phyloP scores from a whole-genome alignment of 2,329 filamentous ascomycete genomes.

The Penicillium nordicum region DNA sequence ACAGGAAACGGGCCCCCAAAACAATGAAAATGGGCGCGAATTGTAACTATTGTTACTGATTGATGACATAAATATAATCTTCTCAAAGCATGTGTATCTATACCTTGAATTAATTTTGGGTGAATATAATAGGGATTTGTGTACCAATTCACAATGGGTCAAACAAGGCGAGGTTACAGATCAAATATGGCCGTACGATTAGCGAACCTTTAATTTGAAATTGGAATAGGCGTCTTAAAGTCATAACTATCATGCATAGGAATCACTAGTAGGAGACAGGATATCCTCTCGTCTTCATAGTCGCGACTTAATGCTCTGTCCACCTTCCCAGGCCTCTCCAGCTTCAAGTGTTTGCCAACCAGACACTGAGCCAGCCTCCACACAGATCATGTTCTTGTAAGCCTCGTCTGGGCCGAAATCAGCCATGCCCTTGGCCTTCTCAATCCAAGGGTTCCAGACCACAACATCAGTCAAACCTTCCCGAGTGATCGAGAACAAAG shows the following conservation, averaged over 20 bases:
- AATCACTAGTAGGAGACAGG: not conserved
- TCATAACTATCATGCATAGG: constrained; percentile 12
- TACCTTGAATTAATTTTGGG: not conserved
- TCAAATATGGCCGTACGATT: not conserved
- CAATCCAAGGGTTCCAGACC: constrained; percentile 95
- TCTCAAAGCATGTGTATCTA: not conserved
- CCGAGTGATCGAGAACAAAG: constrained; percentile 69
- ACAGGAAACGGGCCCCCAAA: not conserved
- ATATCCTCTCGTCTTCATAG: constrained; percentile 17
- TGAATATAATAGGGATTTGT: not conserved
- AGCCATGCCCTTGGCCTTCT: constrained; percentile 74
- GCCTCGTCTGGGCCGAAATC: constrained; percentile 89
- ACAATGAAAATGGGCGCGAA: not conserved
- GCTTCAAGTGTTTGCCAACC: constrained; percentile 81
- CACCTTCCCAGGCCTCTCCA: constrained; percentile 66
- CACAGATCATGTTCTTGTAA: constrained; percentile 89
- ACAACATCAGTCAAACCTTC: constrained; percentile 86
- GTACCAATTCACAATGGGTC: not conserved
- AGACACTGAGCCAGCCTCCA: constrained; percentile 82
- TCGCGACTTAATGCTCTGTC: constrained; percentile 53
- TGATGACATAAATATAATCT: not conserved
- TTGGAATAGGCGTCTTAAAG: constrained; percentile 5
- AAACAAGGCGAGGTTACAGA: not conserved
- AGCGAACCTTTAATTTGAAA: not conserved
- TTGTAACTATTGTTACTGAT: not conserved